Conservation (phyloP, 495 filamentous ascomycete species). For the Bombardia bombarda region DNA sequence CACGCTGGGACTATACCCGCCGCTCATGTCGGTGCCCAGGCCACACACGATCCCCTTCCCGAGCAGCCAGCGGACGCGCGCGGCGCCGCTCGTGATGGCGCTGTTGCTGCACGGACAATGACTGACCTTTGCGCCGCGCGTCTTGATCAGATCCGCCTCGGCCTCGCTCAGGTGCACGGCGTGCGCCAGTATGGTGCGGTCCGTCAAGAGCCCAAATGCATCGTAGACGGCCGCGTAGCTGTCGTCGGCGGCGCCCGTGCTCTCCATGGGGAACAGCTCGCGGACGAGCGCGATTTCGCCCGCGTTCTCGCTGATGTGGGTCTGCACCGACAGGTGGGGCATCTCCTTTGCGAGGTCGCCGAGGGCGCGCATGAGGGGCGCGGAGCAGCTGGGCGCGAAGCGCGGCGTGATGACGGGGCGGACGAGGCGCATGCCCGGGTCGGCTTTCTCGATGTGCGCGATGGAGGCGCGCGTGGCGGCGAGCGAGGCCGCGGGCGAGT, state of each 20-base stretch:
- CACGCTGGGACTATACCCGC: constrained; percentile 73
- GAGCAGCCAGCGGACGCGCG: constrained; percentile 63
- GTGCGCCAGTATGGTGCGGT: constrained; percentile 78
- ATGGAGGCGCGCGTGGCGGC: constrained; percentile 53
- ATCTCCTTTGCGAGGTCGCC: constrained; percentile 53
- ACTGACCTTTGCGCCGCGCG: constrained; percentile 54
- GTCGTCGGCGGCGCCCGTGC: constrained; percentile 23
- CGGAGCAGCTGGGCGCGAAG: constrained; percentile 73
- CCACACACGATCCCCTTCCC: constrained; percentile 70
- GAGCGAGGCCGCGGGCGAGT: constrained; percentile 46
- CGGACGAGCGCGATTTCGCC: constrained; percentile 63
- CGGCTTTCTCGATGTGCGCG: constrained; percentile 56
- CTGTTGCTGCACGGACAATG: constrained; percentile 88
- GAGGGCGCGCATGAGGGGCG: constrained; percentile 49
- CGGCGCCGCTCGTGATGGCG: constrained; percentile 65
- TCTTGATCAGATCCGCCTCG: constrained; percentile 56
- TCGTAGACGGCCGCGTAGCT: constrained; percentile 81
- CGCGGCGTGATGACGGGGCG: constrained; percentile 85
- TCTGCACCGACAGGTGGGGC: constrained; percentile 63
- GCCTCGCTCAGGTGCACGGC: constrained; percentile 61
- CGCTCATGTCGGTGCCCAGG: constrained; percentile 82
- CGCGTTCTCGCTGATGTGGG: constrained; percentile 83
- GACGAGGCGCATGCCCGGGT: constrained; percentile 49
- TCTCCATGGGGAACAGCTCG: constrained; percentile 52
- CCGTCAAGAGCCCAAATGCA: constrained; percentile 53